These are phyloP conservation scores for Corchorus olitorius DNA, from an alignment of 345 rosid species.

Conservation along the genomic window DNA sequence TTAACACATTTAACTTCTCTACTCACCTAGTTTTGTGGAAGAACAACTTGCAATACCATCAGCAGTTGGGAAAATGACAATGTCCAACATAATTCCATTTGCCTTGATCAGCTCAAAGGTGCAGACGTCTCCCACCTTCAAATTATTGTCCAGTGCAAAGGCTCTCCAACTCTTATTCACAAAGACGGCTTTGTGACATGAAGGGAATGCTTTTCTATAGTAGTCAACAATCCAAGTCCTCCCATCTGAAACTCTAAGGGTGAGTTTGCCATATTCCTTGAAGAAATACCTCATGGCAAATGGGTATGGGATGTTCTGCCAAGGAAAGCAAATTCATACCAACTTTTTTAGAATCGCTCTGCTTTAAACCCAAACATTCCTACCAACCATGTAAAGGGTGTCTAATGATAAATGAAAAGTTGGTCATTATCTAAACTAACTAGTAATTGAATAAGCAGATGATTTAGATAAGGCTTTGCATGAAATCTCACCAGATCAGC, in stretches of 20 bases:
- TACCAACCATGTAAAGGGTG: neutral
- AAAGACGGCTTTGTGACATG: neutral
- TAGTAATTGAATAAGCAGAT: neutral
- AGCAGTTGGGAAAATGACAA: neutral
- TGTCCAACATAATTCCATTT: neutral
- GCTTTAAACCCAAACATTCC: neutral
- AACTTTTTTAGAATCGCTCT: neutral
- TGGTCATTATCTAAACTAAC: neutral
- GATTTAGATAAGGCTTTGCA: neutral
- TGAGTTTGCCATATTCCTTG: neutral
- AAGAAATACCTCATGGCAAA: constrained; percentile 8
- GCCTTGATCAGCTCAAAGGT: neutral
- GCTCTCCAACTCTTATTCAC: neutral
- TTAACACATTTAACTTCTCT: neutral
- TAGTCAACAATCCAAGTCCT: constrained; percentile 13
- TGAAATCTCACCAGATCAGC: neutral
- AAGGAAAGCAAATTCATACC: neutral
- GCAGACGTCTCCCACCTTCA: constrained; percentile 19
- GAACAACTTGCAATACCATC: neutral
- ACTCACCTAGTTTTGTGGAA: constrained; percentile 11
- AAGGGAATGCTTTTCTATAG: neutral
- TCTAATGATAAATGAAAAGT: too few relatives aligned
- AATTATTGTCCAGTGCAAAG: constrained; percentile 2
- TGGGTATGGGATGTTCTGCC: neutral
- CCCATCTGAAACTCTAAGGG: constrained; percentile 18